A percentile compares a stretch with the other conserved stretches of the same genome.
phyloP scores from a whole-genome alignment of 805 yeast species.

The Torulaspora gathmanii region DNA sequence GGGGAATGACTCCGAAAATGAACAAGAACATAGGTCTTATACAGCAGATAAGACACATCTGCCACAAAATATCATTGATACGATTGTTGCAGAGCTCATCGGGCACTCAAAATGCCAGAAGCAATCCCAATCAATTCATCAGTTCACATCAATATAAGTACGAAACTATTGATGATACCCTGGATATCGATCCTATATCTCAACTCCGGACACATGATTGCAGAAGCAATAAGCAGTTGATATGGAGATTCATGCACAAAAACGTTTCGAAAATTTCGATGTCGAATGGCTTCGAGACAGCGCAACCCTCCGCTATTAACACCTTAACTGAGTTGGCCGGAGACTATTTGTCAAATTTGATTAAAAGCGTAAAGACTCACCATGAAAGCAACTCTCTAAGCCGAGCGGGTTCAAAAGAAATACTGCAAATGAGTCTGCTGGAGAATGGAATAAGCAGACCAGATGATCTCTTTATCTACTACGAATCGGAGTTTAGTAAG shows the following conservation, averaged over 20 bases:
- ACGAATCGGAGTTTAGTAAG: constrained; percentile 64
- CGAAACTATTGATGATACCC: constrained; percentile 50
- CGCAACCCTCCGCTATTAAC: constrained; percentile 72
- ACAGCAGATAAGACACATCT: constrained; percentile 82
- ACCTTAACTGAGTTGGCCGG: constrained; percentile 81
- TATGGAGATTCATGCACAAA: constrained; percentile 60
- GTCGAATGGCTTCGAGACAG: constrained; percentile 87
- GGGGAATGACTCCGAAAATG: constrained; percentile 59
- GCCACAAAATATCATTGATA: constrained; percentile 82
- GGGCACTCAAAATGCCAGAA: constrained; percentile 18
- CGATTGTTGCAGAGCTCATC: constrained; percentile 69
- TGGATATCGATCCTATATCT: constrained; percentile 81
- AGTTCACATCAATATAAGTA: constrained; percentile 25
- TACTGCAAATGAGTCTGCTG: constrained; percentile 58
- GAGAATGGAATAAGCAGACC: constrained; percentile 85
- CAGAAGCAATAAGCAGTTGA: constrained; percentile 50
- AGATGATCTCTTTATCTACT: constrained; percentile 66
- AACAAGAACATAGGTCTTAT: constrained; percentile 67
- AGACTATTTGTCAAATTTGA: constrained; percentile 68
- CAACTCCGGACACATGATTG: constrained; percentile 64
- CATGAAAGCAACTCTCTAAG: constrained; percentile 53
- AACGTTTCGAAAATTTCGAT: constrained; percentile 74
- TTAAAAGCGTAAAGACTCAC: constrained; percentile 64
- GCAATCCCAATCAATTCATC: constrained; percentile 19
- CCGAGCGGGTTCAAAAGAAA: constrained; percentile 35